Evolutionary conservation across 129 eudicot genomes (phyloP), one percentile per base, ranked within the genome.

Genomic region (Glebionis coronaria): DNA sequence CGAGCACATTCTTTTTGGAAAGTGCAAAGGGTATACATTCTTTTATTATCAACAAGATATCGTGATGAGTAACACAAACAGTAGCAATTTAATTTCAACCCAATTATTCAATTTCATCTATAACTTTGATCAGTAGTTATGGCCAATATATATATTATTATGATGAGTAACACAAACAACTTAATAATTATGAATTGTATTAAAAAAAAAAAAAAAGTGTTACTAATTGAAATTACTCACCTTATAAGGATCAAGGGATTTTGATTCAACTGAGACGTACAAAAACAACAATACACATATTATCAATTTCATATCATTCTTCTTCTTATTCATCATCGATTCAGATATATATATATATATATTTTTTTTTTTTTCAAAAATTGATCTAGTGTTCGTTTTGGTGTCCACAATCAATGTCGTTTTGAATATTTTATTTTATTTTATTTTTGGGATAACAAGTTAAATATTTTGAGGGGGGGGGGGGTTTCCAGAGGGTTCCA

Each of bases 201-300:
- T 62, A 25, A 54, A 51, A 23, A 10, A 25, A 21, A 20, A 19
- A 11, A n/a, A n/a, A n/a, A n/a, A n/a, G n/a, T n/a, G n/a, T n/a
- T n/a, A 9, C 25, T 23, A 23, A 23, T 23, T 23, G 25, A 23
- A 4, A 0, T 40, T 8, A 29, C 12, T 46, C 80, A 90, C 97
- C 97, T 90, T 90, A 55, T 90, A 90, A 27, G 86, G 97, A 51
- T 90, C 97, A 59, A 35, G 67, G 53, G 85, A 76, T 66, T 80
- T 87, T 12, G 92, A 88, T 65, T 82, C 76, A 4, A 73, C 68
- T 0, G 64, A 27, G 45, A 69, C 21, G 35, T 73, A 12, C 51
- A 84, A 40, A 51, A 82, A 27, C 29, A 66, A 56, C 3, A 69
- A 35, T 6, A 9, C 69, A 21, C 57, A 68, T 28, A 65, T 5